Evolutionary conservation across 306 rosid species (phyloP).

Genomic region (Potentilla sterilis): DNA sequence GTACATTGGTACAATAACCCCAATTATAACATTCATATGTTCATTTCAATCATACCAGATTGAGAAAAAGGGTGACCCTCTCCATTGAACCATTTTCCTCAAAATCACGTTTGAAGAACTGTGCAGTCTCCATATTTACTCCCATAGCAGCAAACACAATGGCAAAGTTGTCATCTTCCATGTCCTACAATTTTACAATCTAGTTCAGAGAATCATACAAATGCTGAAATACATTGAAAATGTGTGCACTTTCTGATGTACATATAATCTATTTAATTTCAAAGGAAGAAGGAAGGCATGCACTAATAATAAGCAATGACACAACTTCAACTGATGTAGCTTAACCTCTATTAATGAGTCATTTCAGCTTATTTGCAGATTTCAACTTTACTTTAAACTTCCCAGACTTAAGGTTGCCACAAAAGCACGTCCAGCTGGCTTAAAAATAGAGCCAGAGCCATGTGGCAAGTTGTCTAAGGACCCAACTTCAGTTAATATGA

Average conservation of each 20-base stretch:
- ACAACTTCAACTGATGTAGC: neutral
- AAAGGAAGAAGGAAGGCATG: neutral
- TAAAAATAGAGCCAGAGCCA: neutral
- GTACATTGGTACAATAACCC: neutral
- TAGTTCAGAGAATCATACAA: neutral
- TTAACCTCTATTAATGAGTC: neutral
- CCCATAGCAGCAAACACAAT: slow-evolving; percentile 99
- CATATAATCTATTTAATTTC: neutral
- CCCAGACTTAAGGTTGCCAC: neutral
- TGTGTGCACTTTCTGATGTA: neutral
- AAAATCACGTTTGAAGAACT: slow-evolving; percentile 97
- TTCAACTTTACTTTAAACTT: neutral
- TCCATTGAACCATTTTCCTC: slow-evolving; percentile 99
- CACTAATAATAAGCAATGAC: neutral
- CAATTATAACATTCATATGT: neutral
- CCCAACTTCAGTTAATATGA: neutral
- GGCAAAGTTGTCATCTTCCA: slow-evolving; percentile 92
- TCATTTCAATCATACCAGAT: slow-evolving; percentile 59
- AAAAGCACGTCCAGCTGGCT: neutral
- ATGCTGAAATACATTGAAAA: neutral
- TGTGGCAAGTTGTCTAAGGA: neutral
- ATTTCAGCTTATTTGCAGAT: neutral
- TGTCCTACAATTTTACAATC: slow-evolving; percentile 50
- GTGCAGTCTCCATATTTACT: slow-evolving; percentile 99
- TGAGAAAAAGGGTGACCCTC: slow-evolving; percentile 98